Evolutionary conservation across 176 grass and related monocot species (phyloP).

Genomic region (Microstegium vimineum): DNA sequence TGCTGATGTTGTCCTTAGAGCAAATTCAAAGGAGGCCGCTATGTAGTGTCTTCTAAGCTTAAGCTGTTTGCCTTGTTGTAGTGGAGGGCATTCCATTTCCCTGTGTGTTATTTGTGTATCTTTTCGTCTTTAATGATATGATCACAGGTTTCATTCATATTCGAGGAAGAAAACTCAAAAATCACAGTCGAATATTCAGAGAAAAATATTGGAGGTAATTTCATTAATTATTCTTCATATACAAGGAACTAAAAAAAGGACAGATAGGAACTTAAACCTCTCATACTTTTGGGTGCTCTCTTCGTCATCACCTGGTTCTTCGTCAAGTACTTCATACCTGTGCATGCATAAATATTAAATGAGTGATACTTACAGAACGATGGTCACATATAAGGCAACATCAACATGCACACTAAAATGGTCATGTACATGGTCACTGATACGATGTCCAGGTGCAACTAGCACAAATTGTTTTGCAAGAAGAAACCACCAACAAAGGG

Average conservation of each 20-base stretch:
- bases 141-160: no score
- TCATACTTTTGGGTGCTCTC: slow-evolving; percentile 81
- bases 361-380: neutral
- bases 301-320: slow-evolving; percentile 98
- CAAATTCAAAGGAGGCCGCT: no score
- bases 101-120: no score
- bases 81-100: no score
- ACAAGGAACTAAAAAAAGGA: slow-evolving; percentile 28
- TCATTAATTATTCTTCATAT: neutral
- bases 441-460: neutral
- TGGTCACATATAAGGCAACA: neutral
- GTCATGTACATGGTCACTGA: neutral
- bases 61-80: no score
- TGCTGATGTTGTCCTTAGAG: no score
- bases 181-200: neutral
- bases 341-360: slow-evolving; percentile 35
- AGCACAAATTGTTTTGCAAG: neutral
- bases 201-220: slow-evolving; percentile 17
- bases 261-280: slow-evolving; percentile 21
- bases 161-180: neutral
- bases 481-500: neutral
- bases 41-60: no score
- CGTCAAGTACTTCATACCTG: slow-evolving; percentile 93
- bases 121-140: no score
- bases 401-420: neutral